phyloP scores from a whole-genome alignment of 1,284 basidiomycete species.

The Ganoderma leucocontextum region DNA sequence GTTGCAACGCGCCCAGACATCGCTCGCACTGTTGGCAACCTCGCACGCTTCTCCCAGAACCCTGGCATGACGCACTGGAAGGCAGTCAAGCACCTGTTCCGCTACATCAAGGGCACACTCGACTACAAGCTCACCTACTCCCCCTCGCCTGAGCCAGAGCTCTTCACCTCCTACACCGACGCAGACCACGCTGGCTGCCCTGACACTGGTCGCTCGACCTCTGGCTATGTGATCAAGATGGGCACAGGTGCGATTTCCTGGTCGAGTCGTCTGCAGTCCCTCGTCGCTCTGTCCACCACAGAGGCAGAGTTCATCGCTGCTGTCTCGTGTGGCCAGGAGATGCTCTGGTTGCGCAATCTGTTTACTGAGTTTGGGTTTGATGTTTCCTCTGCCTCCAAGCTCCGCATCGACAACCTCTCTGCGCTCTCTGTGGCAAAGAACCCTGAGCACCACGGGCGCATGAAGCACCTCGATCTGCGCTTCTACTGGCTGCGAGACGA shows the following conservation, averaged over 20 bases:
- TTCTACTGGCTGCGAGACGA: no score
- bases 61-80: constrained; percentile 33
- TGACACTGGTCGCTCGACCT: constrained; percentile 9
- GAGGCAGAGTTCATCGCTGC: constrained; percentile 6
- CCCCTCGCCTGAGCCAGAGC: background rate
- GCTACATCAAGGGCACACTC: constrained; percentile 34
- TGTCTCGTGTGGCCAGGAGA: no score
- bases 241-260: constrained; percentile 19
- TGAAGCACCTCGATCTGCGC: no score
- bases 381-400: no score
- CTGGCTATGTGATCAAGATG: constrained; percentile 14
- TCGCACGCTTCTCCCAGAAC: constrained; percentile 17
- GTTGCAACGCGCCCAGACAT: constrained; percentile 24
- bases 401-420: no score
- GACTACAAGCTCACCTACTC: constrained; percentile 5
- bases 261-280: constrained; percentile 17
- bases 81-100: constrained; percentile 31
- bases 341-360: no score
- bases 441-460: no score
- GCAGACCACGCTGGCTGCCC: constrained; percentile 16
- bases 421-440: no score
- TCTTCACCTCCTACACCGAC: background rate
- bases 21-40: constrained; percentile 16
- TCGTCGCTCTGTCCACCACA: constrained; percentile 13
- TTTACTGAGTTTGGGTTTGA: no score